phyloP scores from a whole-genome alignment of 257 asterid species.

The Verbena officinalis region DNA sequence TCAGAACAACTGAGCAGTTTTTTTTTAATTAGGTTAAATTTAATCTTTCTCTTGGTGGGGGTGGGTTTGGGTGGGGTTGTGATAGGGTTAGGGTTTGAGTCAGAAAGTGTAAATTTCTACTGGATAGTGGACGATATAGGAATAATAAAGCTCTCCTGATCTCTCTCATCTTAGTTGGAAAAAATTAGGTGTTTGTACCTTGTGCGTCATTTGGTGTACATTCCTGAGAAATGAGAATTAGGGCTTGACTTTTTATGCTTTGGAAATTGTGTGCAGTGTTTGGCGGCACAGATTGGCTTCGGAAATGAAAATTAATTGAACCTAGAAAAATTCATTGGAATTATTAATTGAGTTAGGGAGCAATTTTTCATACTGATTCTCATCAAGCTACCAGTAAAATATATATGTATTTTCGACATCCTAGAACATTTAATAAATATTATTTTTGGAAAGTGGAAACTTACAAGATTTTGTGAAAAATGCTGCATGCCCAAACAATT shows the following conservation, averaged over 20 bases:
- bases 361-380: not conserved
- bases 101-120: conserved; percentile 31
- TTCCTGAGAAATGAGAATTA: conserved; percentile 33
- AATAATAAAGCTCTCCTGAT: conserved; percentile 5
- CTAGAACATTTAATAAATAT: no score
- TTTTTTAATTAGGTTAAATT: not conserved
- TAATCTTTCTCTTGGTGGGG: no score
- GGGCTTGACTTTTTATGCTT: conserved; percentile 32
- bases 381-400: not conserved
- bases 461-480: no score
- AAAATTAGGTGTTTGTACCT: conserved; percentile 3
- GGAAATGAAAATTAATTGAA: not conserved
- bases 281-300: conserved; percentile 29
- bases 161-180: not conserved
- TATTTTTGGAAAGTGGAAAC: no score
- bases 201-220: conserved; percentile 29
- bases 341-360: not conserved
- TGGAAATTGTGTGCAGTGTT: conserved; percentile 15
- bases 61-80: no score
- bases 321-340: not conserved
- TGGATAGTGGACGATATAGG: conserved; percentile 7
- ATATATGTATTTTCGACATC: no score
- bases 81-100: conserved; percentile 13
- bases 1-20: conserved; percentile 55
- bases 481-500: no score